phyloP scores from a whole-genome alignment of 2,329 filamentous ascomycete species.

The Malbranchea zuffiana region DNA sequence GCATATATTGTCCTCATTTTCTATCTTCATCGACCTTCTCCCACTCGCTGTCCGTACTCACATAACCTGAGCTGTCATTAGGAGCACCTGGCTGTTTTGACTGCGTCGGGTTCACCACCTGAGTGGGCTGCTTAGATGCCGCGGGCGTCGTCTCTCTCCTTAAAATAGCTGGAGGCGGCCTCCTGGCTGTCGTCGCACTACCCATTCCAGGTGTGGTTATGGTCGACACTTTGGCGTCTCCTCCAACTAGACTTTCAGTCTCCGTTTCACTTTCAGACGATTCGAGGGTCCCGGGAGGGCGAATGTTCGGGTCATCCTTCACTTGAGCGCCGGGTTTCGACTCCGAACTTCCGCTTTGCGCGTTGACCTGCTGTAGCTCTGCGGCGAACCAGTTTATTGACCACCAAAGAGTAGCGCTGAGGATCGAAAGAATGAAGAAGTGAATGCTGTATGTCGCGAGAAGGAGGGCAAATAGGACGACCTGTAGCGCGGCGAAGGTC shows the following conservation, averaged over 20 bases:
- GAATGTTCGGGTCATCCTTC: slow-evolving; percentile 2
- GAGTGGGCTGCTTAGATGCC: slow-evolving; percentile 15
- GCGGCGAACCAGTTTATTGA: slow-evolving; percentile 93
- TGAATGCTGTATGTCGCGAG: slow-evolving; percentile 77
- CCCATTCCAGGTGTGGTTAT: slow-evolving; percentile 14
- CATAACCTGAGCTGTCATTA: slow-evolving; percentile 42
- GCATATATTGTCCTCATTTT: too few relatives aligned
- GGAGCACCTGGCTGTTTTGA: slow-evolving; percentile 33
- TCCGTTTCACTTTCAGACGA: slow-evolving; percentile 37
- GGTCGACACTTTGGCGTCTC: slow-evolving; percentile 12
- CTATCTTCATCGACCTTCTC: slow-evolving; percentile 72
- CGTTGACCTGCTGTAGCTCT: slow-evolving; percentile 47
- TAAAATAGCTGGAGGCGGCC: slow-evolving; percentile 2
- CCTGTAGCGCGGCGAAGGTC: slow-evolving; percentile 75
- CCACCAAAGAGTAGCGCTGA: slow-evolving; percentile 79
- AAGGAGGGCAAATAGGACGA: slow-evolving; percentile 65
- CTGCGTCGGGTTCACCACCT: slow-evolving; percentile 19
- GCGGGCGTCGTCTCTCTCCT: slow-evolving; percentile 35
- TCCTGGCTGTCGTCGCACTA: slow-evolving; percentile 1
- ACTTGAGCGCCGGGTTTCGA: neutral
- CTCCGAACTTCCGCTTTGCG: slow-evolving; percentile 32
- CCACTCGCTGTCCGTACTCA: slow-evolving; percentile 92
- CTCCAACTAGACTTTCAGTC: slow-evolving; percentile 25
- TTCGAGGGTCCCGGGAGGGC: slow-evolving; percentile 25
- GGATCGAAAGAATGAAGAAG: slow-evolving; percentile 67